phyloP scores from a whole-genome alignment of 495 filamentous ascomycete genomes.

The Evernia prunastri region DNA sequence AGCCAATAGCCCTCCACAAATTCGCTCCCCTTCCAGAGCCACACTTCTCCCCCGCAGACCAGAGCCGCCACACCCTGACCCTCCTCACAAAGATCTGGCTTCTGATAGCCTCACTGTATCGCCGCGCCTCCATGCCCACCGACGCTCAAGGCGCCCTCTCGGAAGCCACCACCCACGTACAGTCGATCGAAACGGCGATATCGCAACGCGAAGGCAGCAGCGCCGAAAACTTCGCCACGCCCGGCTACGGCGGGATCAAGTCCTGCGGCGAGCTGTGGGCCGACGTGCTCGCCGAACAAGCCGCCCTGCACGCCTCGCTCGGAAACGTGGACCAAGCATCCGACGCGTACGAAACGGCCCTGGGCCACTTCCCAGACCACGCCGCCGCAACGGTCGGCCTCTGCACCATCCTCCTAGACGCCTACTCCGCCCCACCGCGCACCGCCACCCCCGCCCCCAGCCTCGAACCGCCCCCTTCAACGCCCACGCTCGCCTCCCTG shows the following conservation, averaged over 20 bases:
- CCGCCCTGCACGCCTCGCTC: slow-evolving; percentile 57
- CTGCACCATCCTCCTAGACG: slow-evolving; percentile 73
- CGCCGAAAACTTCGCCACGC: slow-evolving; percentile 47
- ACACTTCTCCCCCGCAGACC: slow-evolving; percentile 38
- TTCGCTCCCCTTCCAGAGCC: slow-evolving; percentile 20
- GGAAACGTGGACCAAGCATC: slow-evolving; percentile 59
- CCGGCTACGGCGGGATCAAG: slow-evolving; percentile 67
- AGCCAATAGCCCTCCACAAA: slow-evolving; percentile 5
- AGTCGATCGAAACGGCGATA: slow-evolving; percentile 38
- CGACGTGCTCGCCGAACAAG: slow-evolving; percentile 74
- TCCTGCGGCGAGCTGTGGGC: slow-evolving; percentile 73
- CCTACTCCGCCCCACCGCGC: slow-evolving; percentile 7
- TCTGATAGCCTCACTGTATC: slow-evolving; percentile 78
- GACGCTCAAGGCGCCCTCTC: slow-evolving; percentile 72
- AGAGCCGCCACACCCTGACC: slow-evolving; percentile 51
- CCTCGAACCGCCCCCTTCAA: slow-evolving; percentile 6
- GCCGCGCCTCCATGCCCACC: slow-evolving; percentile 66
- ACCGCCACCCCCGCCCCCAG: not conserved
- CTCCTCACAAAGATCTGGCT: slow-evolving; percentile 80
- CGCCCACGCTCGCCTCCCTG: slow-evolving; percentile 13
- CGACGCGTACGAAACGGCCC: slow-evolving; percentile 68
- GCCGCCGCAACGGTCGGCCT: slow-evolving; percentile 73
- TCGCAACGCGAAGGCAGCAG: slow-evolving; percentile 41
- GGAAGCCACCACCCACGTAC: slow-evolving; percentile 70
- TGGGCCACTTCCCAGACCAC: slow-evolving; percentile 69